Base-by-base conservation (phyloP, 495 filamentous ascomycete genomes). In the Aspergillus cavernicola region DNA sequence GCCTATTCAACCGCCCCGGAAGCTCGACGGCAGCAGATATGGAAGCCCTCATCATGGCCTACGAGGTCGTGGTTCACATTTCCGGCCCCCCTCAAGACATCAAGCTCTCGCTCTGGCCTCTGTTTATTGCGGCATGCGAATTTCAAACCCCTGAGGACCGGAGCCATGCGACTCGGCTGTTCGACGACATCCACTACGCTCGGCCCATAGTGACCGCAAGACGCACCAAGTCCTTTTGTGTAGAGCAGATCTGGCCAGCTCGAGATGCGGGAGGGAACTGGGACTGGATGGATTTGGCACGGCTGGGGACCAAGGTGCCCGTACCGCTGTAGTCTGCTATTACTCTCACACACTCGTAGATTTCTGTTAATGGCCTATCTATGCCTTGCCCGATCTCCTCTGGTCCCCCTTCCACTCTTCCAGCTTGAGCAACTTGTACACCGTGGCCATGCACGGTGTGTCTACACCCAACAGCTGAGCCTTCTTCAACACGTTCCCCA, bases 401-500 rank as follows among this genome's bases (percentile, higher is more conserved):
- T 26, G 40, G 3, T n/a, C 28, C 7, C 10, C 40, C 40, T 28
- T 43, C 40, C 40, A 43, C 10, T 43, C 40, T 22, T 43, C 40
- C 13, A 43, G 4, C 20, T 6, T n/a, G 10, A 43, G 13, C 12
- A 43, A 28, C 4, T 28, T 26, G 13, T 85, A 82, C 32, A 85
- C 37, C 1, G 54, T 78, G 66, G 80, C 75, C 65, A 83, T 29
- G 58, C 74, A 62, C 12, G 74, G 73, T 75, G 82, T 69, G 55
- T 79, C 72, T 8, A 80, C 72, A 1, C 80, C 81, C 16, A 62
- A 59, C 13, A 62, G 66, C 47, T 72, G 56, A n/a, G 79, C 82
- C 18, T 80, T 76, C 57, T 74, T 56, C 0, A 85, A 68, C 22
- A 80, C 78, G 53, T 84, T 82, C 1, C 82, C 82, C 35, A 85